phyloP scores from a whole-genome alignment of 176 grass and related monocot genomes.

The Oryza officinalis region DNA sequence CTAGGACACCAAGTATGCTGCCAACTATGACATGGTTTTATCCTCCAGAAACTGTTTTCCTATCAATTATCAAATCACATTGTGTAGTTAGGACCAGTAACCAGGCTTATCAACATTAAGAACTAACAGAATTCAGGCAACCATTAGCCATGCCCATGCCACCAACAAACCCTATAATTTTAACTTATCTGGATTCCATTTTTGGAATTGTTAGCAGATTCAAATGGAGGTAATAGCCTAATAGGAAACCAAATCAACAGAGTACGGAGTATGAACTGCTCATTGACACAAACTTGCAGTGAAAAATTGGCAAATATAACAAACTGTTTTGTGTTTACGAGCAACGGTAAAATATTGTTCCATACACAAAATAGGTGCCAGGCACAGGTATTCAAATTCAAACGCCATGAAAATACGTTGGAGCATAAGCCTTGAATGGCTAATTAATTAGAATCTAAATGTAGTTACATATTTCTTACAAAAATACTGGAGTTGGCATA shows the following conservation, averaged over 20 bases:
- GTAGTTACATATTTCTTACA: not conserved
- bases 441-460: not conserved
- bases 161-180: slow-evolving; percentile 8
- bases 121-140: slow-evolving; percentile 15
- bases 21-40: not conserved
- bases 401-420: not conserved
- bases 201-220: not conserved
- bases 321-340: slow-evolving; percentile 3
- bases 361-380: not conserved
- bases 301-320: not conserved
- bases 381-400: not conserved
- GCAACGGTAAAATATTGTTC: not conserved
- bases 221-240: not conserved
- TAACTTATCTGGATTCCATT: slow-evolving; percentile 20
- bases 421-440: slow-evolving; percentile 1
- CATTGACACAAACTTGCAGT: not conserved
- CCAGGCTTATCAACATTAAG: not conserved
- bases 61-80: slow-evolving; percentile 12
- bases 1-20: not conserved
- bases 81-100: slow-evolving; percentile 22
- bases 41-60: not conserved
- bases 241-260: not conserved
- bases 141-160: not conserved
- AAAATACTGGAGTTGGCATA: not conserved
- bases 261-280: not conserved